Percentiles rank a stretch among this genome's conserved stretches.
Conservation (phyloP, 768 basidiomycete species). For the Mycena kentingensis region DNA sequence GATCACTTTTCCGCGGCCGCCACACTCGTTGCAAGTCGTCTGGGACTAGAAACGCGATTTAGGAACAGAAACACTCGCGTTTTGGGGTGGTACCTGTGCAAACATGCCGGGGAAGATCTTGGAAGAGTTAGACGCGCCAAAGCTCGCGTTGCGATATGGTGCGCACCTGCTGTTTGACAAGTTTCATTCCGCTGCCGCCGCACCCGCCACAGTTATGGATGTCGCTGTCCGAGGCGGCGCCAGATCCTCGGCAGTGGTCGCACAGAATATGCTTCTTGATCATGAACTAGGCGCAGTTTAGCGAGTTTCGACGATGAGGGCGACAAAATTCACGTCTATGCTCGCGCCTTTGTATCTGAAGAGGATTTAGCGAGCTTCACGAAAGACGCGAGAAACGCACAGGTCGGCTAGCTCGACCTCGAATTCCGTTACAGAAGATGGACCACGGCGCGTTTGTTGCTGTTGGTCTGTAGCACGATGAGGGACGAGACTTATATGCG, state of each 20-base stretch:
- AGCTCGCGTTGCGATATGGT: background rate
- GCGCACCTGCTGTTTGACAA: conserved; percentile 76
- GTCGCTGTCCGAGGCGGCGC: conserved; percentile 86
- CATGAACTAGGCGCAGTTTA: conserved; percentile 66
- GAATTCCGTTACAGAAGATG: conserved; percentile 75
- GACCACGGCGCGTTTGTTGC: conserved; percentile 74
- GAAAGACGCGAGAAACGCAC: conserved; percentile 38
- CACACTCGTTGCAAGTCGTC: conserved; percentile 79
- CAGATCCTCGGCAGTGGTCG: conserved; percentile 95
- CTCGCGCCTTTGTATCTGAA: conserved; percentile 79
- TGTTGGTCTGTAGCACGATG: conserved; percentile 40
- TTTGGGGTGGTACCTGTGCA: too few species aligned
- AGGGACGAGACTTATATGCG: background rate
- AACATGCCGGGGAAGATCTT: conserved; percentile 95
- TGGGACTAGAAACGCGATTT: too few species aligned
- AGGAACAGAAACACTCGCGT: too few species aligned
- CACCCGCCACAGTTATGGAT: conserved; percentile 87
- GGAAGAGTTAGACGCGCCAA: background rate
- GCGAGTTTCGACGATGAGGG: conserved; percentile 21
- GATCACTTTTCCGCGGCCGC: conserved; percentile 81
- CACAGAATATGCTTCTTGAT: conserved; percentile 91
- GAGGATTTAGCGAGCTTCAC: conserved; percentile 13
- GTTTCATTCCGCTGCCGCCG: conserved; percentile 80
- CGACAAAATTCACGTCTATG: conserved; percentile 64
- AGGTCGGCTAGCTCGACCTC: conserved; percentile 88